Percentiles rank a stretch among this genome's conserved stretches.
Conservation (phyloP, 371 early-diverging fungal genomes). For the Mortierella sp. region DNA sequence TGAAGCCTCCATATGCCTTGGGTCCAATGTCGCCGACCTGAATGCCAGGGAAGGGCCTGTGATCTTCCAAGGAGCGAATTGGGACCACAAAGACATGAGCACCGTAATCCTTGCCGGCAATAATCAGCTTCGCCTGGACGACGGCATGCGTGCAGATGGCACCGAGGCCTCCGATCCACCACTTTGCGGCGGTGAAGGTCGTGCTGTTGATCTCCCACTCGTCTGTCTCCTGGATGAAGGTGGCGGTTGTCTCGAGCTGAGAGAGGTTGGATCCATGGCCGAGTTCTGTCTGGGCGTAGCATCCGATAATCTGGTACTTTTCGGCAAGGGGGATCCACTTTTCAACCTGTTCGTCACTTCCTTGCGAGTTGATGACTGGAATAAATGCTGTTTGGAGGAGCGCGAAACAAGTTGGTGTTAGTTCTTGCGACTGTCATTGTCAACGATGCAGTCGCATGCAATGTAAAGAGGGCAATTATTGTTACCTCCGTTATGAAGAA, state of each 20-base stretch:
- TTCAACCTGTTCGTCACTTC: slow-evolving; percentile 83
- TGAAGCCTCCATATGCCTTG: slow-evolving; percentile 82
- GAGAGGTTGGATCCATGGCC: slow-evolving; percentile 77
- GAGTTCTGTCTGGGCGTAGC: slow-evolving; percentile 87
- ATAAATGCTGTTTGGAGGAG: slow-evolving; percentile 75
- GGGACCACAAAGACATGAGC: slow-evolving; percentile 89
- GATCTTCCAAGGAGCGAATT: slow-evolving; percentile 81
- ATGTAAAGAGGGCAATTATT: neutral
- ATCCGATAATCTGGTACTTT: slow-evolving; percentile 84
- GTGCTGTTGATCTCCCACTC: slow-evolving; percentile 92
- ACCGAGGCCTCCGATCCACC: slow-evolving; percentile 92
- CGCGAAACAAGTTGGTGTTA: neutral
- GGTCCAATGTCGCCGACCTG: slow-evolving; percentile 93
- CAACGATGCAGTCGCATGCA: neutral
- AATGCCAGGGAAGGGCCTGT: slow-evolving; percentile 83
- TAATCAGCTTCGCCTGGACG: slow-evolving; percentile 87
- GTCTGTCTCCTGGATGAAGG: slow-evolving; percentile 82
- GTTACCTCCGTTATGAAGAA: slow-evolving; percentile 50
- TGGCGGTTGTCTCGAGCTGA: slow-evolving; percentile 92
- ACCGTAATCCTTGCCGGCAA: slow-evolving; percentile 83
- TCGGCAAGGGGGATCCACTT: slow-evolving; percentile 81
- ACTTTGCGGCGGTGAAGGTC: slow-evolving; percentile 80
- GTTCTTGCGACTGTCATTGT: neutral
- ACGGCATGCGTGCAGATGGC: slow-evolving; percentile 76
- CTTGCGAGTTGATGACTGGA: slow-evolving; percentile 82